Conservation (phyloP, 805 yeast species). For the Crinitomyces ghanaensis region DNA sequence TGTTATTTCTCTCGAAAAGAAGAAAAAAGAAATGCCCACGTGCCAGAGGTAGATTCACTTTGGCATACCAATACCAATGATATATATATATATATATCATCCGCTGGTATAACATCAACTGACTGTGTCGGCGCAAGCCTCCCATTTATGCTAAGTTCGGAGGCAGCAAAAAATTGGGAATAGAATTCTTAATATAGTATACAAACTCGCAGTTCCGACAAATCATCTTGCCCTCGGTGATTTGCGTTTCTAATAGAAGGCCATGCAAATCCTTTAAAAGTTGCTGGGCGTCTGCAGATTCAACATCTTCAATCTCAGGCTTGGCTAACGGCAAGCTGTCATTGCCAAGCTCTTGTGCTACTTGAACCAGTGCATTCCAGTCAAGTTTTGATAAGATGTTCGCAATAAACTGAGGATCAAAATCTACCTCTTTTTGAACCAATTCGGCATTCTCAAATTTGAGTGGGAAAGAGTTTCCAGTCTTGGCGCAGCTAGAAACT, state of each 20-base stretch:
- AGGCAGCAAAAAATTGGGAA: slow-evolving; percentile 88
- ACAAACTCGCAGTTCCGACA: slow-evolving; percentile 80
- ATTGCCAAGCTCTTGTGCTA: slow-evolving; percentile 67
- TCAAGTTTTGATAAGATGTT: slow-evolving; percentile 73
- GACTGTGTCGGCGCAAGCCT: not conserved
- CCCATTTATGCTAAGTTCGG: slow-evolving; percentile 64
- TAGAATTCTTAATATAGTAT: slow-evolving; percentile 82
- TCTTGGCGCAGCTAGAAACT: slow-evolving; percentile 63
- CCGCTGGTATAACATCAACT: not conserved
- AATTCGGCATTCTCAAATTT: slow-evolving; percentile 57
- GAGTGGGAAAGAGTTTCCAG: slow-evolving; percentile 73
- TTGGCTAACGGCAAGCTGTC: slow-evolving; percentile 28
- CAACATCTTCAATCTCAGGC: slow-evolving; percentile 37
- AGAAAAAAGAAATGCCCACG: too few relatives aligned
- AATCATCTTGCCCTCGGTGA: slow-evolving; percentile 78
- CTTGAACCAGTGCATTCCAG: slow-evolving; percentile 74
- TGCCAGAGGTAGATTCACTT: too few relatives aligned
- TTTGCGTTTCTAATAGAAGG: slow-evolving; percentile 73
- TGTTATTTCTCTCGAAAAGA: too few relatives aligned
- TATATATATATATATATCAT: not conserved
- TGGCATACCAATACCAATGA: not conserved
- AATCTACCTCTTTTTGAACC: slow-evolving; percentile 67
- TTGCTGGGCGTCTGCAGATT: slow-evolving; percentile 33
- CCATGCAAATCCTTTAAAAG: slow-evolving; percentile 67
- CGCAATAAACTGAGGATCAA: slow-evolving; percentile 65